These are phyloP conservation scores for Filobasidium wieringae DNA, from an alignment of 768 basidiomycete species.

Conservation along the genomic window DNA sequence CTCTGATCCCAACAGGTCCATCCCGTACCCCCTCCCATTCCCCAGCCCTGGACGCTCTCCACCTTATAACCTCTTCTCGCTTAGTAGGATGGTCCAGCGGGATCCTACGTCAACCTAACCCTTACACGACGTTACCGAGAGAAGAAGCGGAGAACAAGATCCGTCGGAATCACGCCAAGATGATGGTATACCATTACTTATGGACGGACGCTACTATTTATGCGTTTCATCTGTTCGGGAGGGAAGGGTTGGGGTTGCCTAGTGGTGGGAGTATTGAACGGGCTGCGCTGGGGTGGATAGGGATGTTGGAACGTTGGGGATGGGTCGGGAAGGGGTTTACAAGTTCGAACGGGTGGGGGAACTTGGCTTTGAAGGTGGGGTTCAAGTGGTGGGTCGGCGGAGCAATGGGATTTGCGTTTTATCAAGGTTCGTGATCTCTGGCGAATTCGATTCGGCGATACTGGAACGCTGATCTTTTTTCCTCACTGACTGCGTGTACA, in stretches of 20 bases:
- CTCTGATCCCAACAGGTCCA: not conserved
- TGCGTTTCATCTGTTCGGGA: constrained; percentile 1
- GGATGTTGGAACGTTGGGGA: not conserved
- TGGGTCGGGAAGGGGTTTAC: not conserved
- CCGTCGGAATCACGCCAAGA: not conserved
- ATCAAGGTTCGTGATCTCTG: not conserved
- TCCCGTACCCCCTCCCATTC: not conserved
- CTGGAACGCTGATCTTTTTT: not conserved
- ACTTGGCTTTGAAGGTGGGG: not conserved
- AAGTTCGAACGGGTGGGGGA: not conserved
- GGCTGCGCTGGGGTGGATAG: not conserved
- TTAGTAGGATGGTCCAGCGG: constrained; percentile 12
- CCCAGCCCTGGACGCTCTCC: constrained; percentile 7
- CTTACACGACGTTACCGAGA: not conserved
- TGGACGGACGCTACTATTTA: not conserved
- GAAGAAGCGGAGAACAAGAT: not conserved
- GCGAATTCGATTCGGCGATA: not conserved
- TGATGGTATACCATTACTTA: not conserved
- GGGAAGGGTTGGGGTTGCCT: not conserved
- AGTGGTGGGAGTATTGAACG: not conserved
- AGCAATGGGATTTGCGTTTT: constrained; percentile 5
- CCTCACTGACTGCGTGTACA: not conserved
- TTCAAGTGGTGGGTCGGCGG: not conserved
- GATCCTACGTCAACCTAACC: not conserved
- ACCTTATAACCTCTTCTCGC: constrained; percentile 9